These are phyloP conservation scores for Botrytis pseudocinerea DNA, from an alignment of 2,329 filamentous ascomycete genomes.

Conservation along the genomic window DNA sequence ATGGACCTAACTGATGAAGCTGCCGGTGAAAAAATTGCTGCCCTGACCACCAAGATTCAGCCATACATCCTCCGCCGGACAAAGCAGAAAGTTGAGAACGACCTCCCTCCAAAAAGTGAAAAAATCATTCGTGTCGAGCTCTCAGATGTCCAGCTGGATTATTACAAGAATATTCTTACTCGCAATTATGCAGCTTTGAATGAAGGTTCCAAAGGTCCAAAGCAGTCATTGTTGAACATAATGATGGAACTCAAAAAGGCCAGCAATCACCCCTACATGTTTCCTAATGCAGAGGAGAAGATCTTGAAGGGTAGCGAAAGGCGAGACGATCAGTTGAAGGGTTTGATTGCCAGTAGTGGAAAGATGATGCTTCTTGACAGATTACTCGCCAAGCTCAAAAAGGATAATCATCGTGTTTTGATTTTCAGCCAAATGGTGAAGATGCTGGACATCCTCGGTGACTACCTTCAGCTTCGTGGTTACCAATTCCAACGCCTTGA, in stretches of 20 bases:
- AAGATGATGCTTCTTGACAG: slow-evolving; percentile 99
- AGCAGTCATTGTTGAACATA: slow-evolving; percentile 93
- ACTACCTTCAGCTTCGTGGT: slow-evolving; percentile 90
- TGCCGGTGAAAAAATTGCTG: slow-evolving; percentile 82
- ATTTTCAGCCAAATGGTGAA: slow-evolving; percentile 99
- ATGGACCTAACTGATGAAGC: slow-evolving; percentile 80
- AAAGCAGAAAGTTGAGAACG: slow-evolving; percentile 96
- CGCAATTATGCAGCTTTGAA: slow-evolving; percentile 94
- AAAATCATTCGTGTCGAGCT: slow-evolving; percentile 98
- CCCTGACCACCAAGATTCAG: slow-evolving; percentile 82
- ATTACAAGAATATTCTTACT: slow-evolving; percentile 98
- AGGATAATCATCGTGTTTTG: slow-evolving; percentile 89
- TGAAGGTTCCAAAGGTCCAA: slow-evolving; percentile 85
- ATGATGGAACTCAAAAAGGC: slow-evolving; percentile 99
- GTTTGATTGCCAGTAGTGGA: slow-evolving; percentile 92
- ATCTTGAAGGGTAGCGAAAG: slow-evolving; percentile 78
- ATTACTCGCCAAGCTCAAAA: slow-evolving; percentile 88
- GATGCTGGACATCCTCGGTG: slow-evolving; percentile 93
- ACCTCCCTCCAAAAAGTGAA: slow-evolving; percentile 93
- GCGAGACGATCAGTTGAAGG: slow-evolving; percentile 88
- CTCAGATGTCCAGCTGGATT: slow-evolving; percentile 93
- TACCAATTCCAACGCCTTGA: slow-evolving; percentile 95
- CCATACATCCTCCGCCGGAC: slow-evolving; percentile 94
- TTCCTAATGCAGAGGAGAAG: slow-evolving; percentile 87
- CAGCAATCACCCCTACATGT: slow-evolving; percentile 98